These are phyloP conservation scores for Daldinia concentrica DNA, from an alignment of 495 filamentous ascomycete species.

Conservation along the genomic window DNA sequence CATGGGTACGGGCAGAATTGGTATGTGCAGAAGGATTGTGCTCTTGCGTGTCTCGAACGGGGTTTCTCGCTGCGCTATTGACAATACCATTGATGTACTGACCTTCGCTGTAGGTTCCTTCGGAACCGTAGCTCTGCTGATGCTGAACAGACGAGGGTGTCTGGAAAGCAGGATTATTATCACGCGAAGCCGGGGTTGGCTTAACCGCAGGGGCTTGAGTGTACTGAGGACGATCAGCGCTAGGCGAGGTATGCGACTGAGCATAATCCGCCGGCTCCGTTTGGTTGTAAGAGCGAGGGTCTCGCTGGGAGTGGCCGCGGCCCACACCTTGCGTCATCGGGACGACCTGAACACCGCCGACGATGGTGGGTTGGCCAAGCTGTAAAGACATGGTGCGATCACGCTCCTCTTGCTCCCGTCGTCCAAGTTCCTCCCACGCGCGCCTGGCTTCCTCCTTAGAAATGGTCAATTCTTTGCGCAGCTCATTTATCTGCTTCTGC, in stretches of 20 bases:
- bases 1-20: conserved; percentile 51
- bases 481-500: conserved; percentile 81
- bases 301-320: conserved; percentile 65
- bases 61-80: conserved; percentile 50
- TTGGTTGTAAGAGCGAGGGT: conserved; percentile 52
- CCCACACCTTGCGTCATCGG: conserved; percentile 85
- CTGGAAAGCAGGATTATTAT: conserved; percentile 33
- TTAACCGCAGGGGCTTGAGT: conserved; percentile 53
- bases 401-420: conserved; percentile 94
- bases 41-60: conserved; percentile 57
- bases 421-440: conserved; percentile 96
- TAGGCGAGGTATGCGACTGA: conserved; percentile 47
- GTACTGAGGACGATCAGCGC: conserved; percentile 47
- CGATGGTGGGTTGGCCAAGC: conserved; percentile 85
- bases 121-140: conserved; percentile 56
- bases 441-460: conserved; percentile 95
- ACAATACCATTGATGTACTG: conserved; percentile 61
- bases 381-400: conserved; percentile 85
- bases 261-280: conserved; percentile 52
- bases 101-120: conserved; percentile 65
- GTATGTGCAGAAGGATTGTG: conserved; percentile 41
- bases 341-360: conserved; percentile 95
- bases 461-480: conserved; percentile 90
- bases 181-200: conserved; percentile 41
- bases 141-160: conserved; percentile 47